A percentile compares a stretch with the other conserved stretches of the same genome.
Conservation (phyloP, 2,329 filamentous ascomycete species). For the Dryadomyces quercus-mongolicae region DNA sequence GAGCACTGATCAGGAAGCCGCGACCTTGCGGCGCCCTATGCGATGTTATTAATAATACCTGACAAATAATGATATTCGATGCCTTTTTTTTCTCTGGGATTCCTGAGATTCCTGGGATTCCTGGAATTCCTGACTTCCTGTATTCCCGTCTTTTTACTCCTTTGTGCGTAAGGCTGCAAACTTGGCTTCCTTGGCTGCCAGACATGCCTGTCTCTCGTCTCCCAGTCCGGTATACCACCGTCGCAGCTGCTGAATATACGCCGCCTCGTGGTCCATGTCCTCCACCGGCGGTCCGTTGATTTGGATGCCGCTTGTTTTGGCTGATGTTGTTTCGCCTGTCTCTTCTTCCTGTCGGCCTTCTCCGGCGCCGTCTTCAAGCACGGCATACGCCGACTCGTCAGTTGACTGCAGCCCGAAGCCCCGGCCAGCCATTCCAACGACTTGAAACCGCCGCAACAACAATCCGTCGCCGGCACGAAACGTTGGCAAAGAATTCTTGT, state of each 20-base stretch:
- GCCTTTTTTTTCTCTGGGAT: not conserved
- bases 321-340: not conserved
- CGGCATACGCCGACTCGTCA: conserved; percentile 48
- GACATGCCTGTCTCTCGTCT: conserved; percentile 29
- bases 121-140: not conserved
- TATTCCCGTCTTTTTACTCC: not conserved
- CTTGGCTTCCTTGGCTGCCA: conserved; percentile 35
- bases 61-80: not conserved
- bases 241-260: conserved; percentile 34
- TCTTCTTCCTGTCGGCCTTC: not conserved
- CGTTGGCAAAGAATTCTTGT: conserved; percentile 42
- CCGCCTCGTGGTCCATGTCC: conserved; percentile 34
- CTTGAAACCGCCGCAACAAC: conserved; percentile 43
- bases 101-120: too few relatives aligned
- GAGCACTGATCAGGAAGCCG: too few relatives aligned
- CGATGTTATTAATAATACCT: not conserved
- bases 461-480: conserved; percentile 45
- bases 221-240: conserved; percentile 39
- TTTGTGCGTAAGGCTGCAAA: conserved; percentile 10
- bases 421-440: conserved; percentile 38
- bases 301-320: conserved; percentile 22
- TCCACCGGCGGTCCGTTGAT: conserved; percentile 50
- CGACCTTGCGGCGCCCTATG: too few relatives aligned
- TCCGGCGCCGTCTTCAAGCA: conserved; percentile 24
- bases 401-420: conserved; percentile 43